Conservation (phyloP, 257 asterid species). For the Solanum pinnatisectum region DNA sequence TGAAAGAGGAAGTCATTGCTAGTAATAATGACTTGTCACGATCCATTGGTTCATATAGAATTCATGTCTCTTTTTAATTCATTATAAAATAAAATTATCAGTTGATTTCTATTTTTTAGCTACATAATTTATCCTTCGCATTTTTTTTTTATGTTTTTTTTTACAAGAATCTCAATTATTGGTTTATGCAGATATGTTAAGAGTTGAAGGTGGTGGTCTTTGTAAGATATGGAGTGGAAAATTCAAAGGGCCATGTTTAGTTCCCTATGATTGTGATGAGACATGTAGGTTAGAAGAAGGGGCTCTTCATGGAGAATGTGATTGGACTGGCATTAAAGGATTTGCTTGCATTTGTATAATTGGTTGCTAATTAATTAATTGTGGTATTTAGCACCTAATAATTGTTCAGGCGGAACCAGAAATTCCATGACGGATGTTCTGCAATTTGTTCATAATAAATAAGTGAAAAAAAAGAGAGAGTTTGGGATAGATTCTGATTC, state of each 20-base stretch:
- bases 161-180: not conserved
- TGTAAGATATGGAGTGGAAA: not conserved
- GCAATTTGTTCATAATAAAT: not conserved
- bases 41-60: too few relatives aligned
- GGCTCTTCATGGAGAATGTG: not conserved
- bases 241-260: not conserved
- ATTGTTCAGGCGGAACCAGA: accelerated
- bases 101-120: not conserved
- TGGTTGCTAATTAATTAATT: not conserved
- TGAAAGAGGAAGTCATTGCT: too few relatives aligned
- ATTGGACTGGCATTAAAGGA: not conserved
- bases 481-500: too few relatives aligned
- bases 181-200: not conserved
- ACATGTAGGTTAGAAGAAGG: not conserved
- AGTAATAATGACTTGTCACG: too few relatives aligned
- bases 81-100: too few relatives aligned
- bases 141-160: too few relatives aligned
- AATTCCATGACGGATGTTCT: accelerated
- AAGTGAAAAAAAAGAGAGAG: too few relatives aligned
- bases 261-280: not conserved
- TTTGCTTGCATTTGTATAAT: not conserved
- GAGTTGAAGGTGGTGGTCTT: not conserved
- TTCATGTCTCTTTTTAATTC: not conserved
- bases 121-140: accelerated
- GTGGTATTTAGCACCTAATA: not conserved